These are phyloP conservation scores for Coniochaeta sp. DNA, from an alignment of 2,329 filamentous ascomycete genomes.

Conservation along the genomic window DNA sequence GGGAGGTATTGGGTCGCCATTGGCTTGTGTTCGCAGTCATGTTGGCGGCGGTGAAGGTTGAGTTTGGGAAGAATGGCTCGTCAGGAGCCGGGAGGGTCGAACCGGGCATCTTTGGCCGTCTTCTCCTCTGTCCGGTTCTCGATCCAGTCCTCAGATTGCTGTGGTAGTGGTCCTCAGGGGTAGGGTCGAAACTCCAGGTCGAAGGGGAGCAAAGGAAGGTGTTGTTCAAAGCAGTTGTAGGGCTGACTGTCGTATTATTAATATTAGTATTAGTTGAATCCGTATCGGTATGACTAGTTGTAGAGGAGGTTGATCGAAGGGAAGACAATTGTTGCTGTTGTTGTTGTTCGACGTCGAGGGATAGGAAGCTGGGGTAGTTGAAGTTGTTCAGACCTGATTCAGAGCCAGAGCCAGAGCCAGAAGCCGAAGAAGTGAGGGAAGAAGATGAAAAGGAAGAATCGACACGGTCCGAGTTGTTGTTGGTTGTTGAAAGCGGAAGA, in stretches of 20 bases:
- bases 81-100: slow-evolving; percentile 9
- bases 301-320: neutral
- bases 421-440: neutral
- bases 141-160: neutral
- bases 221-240: neutral
- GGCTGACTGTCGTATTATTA: neutral
- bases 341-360: neutral
- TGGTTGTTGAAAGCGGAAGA: neutral
- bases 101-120: slow-evolving; percentile 12
- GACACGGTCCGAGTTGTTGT: neutral
- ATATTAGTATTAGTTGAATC: neutral
- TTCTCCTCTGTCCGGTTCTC: neutral
- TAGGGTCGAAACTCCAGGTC: neutral
- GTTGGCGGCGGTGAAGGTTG: slow-evolving; percentile 5
- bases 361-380: neutral
- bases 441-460: neutral
- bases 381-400: neutral
- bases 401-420: neutral
- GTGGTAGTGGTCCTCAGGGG: neutral
- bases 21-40: slow-evolving; percentile 3
- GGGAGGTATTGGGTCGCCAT: slow-evolving; percentile 11
- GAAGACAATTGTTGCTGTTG: neutral
- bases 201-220: neutral
- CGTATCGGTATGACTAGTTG: neutral
- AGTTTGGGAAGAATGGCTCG: slow-evolving; percentile 6